These are phyloP conservation scores for Globisporangium carolinianum DNA, from an alignment of 352 stramenopile genomes.

Conservation along the genomic window DNA sequence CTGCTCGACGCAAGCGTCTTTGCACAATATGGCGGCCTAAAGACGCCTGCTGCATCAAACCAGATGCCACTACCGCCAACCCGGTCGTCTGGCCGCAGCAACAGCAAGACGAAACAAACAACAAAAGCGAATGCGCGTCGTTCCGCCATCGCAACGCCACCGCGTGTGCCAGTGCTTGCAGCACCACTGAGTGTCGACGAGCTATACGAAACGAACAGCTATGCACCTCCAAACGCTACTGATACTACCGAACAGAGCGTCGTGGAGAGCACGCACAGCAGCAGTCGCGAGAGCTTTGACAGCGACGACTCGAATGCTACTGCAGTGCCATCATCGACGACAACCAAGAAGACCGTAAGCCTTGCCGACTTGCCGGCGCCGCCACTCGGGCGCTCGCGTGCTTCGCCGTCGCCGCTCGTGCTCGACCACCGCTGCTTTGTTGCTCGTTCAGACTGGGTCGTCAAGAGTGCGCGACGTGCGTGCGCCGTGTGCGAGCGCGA, in stretches of 20 bases:
- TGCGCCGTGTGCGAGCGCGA: constrained; percentile 68
- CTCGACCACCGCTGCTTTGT: constrained; percentile 67
- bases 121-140: constrained; percentile 14
- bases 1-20: constrained; percentile 23
- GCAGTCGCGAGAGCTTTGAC: constrained; percentile 13
- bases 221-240: not conserved
- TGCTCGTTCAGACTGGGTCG: constrained; percentile 41
- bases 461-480: constrained; percentile 31
- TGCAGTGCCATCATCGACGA: constrained; percentile 11
- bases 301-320: constrained; percentile 13
- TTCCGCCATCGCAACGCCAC: too few relatives aligned
- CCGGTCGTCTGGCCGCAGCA: constrained; percentile 1
- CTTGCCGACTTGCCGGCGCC: not conserved
- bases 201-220: constrained; percentile 5
- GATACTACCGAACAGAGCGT: constrained; percentile 8
- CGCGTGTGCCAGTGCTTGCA: not conserved
- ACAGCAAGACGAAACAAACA: constrained; percentile 18
- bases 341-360: not conserved
- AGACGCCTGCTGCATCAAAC: not conserved
- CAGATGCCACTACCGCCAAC: not conserved
- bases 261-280: constrained; percentile 12
- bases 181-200: too few relatives aligned
- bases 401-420: constrained; percentile 22
- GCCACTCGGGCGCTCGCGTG: not conserved
- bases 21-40: constrained; percentile 1